Conservation (phyloP, 2,329 filamentous ascomycete genomes). For the Epichloe gansuensis region DNA sequence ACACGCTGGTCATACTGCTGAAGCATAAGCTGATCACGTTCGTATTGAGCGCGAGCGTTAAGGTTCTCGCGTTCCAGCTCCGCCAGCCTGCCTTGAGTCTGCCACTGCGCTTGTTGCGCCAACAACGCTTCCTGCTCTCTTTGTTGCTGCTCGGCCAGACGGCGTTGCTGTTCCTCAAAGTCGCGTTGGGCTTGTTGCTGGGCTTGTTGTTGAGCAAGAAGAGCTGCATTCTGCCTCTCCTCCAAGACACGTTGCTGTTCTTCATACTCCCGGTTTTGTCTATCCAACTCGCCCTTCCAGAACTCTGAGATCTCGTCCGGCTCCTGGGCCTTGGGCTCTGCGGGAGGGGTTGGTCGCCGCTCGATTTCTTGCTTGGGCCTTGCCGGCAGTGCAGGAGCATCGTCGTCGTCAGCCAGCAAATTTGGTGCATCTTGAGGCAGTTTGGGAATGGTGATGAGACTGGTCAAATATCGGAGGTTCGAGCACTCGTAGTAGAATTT, state of each 20-base stretch:
- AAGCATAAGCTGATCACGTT: slow-evolving; percentile 92
- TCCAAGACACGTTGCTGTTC: slow-evolving; percentile 84
- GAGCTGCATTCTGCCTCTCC: slow-evolving; percentile 72
- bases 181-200: slow-evolving; percentile 78
- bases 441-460: slow-evolving; percentile 90
- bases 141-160: slow-evolving; percentile 78
- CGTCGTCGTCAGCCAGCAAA: slow-evolving; percentile 72
- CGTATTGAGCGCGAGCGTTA: slow-evolving; percentile 87
- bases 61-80: slow-evolving; percentile 93
- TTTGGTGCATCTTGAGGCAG: slow-evolving; percentile 90
- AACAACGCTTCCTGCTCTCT: slow-evolving; percentile 83
- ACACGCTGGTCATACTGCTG: slow-evolving; percentile 94
- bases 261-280: slow-evolving; percentile 90
- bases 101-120: slow-evolving; percentile 79
- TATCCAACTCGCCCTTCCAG: slow-evolving; percentile 85
- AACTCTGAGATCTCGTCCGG: slow-evolving; percentile 95
- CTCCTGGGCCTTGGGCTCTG: slow-evolving; percentile 58
- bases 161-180: slow-evolving; percentile 92
- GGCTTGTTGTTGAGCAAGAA: slow-evolving; percentile 69
- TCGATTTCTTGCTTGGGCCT: slow-evolving; percentile 67
- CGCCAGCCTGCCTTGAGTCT: slow-evolving; percentile 89
- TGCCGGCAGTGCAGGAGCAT: slow-evolving; percentile 69
- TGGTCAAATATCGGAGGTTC: slow-evolving; percentile 91
- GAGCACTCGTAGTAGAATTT: slow-evolving; percentile 99
- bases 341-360: slow-evolving; percentile 56